Evolutionary conservation across 2,329 filamentous ascomycete species (phyloP).

Genomic region (Talaromyces sp.): DNA sequence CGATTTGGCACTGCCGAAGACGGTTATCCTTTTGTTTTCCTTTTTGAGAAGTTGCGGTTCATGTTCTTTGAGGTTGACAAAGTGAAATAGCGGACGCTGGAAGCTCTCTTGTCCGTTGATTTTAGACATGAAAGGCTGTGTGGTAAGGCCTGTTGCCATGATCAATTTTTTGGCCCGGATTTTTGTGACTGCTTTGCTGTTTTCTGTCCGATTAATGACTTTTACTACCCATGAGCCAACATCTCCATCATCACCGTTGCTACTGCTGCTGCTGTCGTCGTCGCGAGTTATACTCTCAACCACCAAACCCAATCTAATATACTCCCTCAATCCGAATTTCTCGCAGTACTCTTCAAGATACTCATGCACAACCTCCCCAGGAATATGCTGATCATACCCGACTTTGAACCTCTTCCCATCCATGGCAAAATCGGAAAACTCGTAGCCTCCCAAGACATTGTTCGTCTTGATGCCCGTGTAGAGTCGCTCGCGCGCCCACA

Average conservation of each 20-base stretch:
- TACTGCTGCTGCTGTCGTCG: not conserved
- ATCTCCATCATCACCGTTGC: not conserved
- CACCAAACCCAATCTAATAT: conserved; percentile 31
- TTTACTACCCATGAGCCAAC: not conserved
- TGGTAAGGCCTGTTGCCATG: conserved; percentile 58
- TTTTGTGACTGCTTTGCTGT: conserved; percentile 10
- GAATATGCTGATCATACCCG: conserved; percentile 52
- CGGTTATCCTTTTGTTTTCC: conserved; percentile 29
- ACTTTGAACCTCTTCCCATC: conserved; percentile 47
- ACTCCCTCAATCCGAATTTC: conserved; percentile 45
- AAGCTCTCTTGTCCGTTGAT: conserved; percentile 49
- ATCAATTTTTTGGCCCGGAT: conserved; percentile 46
- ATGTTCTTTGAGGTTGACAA: conserved; percentile 45
- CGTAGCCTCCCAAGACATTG: conserved; percentile 67
- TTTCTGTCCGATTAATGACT: conserved; percentile 3
- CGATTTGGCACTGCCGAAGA: conserved; percentile 59
- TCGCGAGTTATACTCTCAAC: not conserved
- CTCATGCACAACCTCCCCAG: conserved; percentile 49
- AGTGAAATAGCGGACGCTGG: conserved; percentile 52
- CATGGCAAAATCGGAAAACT: conserved; percentile 72
- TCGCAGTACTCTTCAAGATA: conserved; percentile 55
- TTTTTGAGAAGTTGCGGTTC: conserved; percentile 24
- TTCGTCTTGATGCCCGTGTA: conserved; percentile 67
- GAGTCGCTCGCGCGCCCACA: conserved; percentile 62
- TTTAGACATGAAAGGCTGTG: conserved; percentile 50